These are phyloP conservation scores for Suillus spraguei DNA, from an alignment of 768 basidiomycete species.

Conservation along the genomic window DNA sequence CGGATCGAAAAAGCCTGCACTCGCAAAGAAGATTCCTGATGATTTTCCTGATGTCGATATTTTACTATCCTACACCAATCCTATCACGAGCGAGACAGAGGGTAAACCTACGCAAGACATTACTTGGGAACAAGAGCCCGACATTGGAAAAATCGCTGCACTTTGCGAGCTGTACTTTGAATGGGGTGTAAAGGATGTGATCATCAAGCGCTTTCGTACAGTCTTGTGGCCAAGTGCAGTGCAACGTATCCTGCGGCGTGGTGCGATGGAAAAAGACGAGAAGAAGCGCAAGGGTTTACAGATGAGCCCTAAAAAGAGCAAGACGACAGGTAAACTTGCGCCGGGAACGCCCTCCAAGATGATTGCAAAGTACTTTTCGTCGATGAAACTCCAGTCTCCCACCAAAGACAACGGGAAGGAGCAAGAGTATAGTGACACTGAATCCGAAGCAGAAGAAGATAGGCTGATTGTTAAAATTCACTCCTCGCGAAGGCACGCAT, in stretches of 20 bases:
- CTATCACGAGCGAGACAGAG: constrained; percentile 70
- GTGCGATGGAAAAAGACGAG: constrained; percentile 52
- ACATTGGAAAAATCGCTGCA: constrained; percentile 69
- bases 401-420: neutral
- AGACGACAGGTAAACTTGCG: constrained; percentile 22
- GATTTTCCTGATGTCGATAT: constrained; percentile 76
- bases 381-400: constrained; percentile 38
- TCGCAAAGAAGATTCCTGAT: constrained; percentile 64
- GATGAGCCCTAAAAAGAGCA: constrained; percentile 43
- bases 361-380: constrained; percentile 59
- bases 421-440: constrained; percentile 10
- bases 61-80: constrained; percentile 75
- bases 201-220: constrained; percentile 82
- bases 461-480: constrained; percentile 47
- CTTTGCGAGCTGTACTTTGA: constrained; percentile 90
- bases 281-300: constrained; percentile 22
- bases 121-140: constrained; percentile 61
- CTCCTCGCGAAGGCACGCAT: constrained; percentile 63
- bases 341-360: constrained; percentile 51
- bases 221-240: constrained; percentile 80
- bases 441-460: constrained; percentile 14
- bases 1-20: constrained; percentile 61
- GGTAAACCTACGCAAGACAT: constrained; percentile 45
- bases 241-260: constrained; percentile 69
- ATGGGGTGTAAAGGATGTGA: constrained; percentile 85